A percentile compares a stretch with the other conserved stretches of the same genome.
Conservation (phyloP, 2,329 filamentous ascomycete genomes). For the Ustulina deusta region DNA sequence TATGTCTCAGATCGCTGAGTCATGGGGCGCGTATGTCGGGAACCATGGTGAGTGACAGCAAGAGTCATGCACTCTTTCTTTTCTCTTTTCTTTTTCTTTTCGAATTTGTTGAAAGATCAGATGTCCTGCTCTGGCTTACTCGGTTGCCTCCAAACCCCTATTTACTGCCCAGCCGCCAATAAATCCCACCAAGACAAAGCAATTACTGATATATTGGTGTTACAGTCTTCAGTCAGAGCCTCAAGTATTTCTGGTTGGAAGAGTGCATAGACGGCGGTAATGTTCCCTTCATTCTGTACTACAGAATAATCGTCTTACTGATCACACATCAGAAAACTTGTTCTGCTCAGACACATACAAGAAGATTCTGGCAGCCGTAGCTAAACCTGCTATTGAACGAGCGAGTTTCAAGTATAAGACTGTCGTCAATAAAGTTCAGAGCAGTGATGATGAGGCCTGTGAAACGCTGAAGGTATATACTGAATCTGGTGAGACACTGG, state of each 20-base stretch:
- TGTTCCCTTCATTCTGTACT: constrained; percentile 32
- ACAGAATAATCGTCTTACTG: constrained; percentile 41
- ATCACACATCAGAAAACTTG: constrained; percentile 62
- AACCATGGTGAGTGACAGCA: constrained; percentile 56
- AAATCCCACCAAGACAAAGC: neutral
- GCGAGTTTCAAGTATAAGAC: constrained; percentile 67
- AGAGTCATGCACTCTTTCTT: neutral
- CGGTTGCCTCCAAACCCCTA: neutral
- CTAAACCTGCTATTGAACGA: constrained; percentile 65
- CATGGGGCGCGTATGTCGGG: constrained; percentile 79
- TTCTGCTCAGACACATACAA: constrained; percentile 71
- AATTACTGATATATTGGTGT: constrained; percentile 10
- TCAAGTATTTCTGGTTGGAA: constrained; percentile 83
- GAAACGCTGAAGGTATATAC: constrained; percentile 59
- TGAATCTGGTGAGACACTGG: constrained; percentile 57
- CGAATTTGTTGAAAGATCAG: neutral
- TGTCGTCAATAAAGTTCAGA: constrained; percentile 59
- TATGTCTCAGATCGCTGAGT: constrained; percentile 67
- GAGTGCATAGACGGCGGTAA: constrained; percentile 79
- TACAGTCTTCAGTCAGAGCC: constrained; percentile 69
- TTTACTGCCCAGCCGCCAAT: neutral
- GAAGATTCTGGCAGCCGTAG: constrained; percentile 68
- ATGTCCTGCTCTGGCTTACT: neutral
- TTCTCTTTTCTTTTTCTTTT: too few species aligned
- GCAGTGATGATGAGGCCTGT: constrained; percentile 47